Base-by-base conservation (phyloP, 2,329 filamentous ascomycete genomes). In the Apiospora saccharicola region DNA sequence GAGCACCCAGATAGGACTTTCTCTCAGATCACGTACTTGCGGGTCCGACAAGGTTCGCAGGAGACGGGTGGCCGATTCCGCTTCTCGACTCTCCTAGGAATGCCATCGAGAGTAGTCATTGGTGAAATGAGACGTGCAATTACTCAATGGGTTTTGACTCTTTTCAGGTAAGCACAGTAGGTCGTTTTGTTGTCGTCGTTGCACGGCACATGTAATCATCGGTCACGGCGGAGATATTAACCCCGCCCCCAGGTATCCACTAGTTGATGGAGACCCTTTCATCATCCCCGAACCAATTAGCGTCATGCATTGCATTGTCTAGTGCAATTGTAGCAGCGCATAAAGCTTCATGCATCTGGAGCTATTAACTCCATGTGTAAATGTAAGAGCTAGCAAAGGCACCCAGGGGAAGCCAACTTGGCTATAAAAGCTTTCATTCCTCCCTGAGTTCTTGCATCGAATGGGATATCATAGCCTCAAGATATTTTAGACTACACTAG, bases 51-150 rank as follows among this genome's bases (percentile, higher is more conserved):
- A 3, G 77, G 79, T 72, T 82, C 80, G 47, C 81, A 82, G 1
- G 80, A 82, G 19, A 79, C 77, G 3, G 81, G 81, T 10, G 78
- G 79, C 8, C 81, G 74, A 24, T 81, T 81, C 5, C 81, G 75
- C 71, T 82, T 82, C 68, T 82, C 81, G 3, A 78, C 68, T 34
- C 75, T 79, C 49, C 69, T 57, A 64, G 41, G 26, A 3, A 30
- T 51, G 24, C 57, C 26, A 46, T 75, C 74, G 41, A 71, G 73
- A 26, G 49, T 67, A 51, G 19, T 7, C 49, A 67, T 71, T 43
- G 61, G 19, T 26, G 53, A 69, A 71, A 71, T 74, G 22, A n/a
- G 30, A 16, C 5, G 30, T 37, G n/a, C 19, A 41, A 64, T 41
- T 8, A 37, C 4, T 13, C 10, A 64, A 64, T 22, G 13, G 4